Percentiles rank a stretch among this genome's conserved stretches.
These are phyloP conservation scores for Chaetomium sp. DNA, from an alignment of 2,329 filamentous ascomycete genomes.

Conservation along the genomic window DNA sequence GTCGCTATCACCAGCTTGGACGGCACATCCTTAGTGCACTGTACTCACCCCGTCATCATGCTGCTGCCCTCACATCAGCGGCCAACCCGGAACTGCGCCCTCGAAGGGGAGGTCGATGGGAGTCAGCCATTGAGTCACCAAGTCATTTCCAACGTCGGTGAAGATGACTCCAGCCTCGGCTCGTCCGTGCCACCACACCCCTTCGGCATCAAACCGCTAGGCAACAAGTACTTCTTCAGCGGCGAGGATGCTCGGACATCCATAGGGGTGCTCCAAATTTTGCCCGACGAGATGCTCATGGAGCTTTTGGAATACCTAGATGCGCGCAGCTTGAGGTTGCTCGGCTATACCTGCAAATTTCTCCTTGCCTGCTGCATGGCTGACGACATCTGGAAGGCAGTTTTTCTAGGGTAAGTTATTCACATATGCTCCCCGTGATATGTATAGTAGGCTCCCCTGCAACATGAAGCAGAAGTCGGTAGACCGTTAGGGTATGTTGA, in stretches of 20 bases:
- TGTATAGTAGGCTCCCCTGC: background rate
- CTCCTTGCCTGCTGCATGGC: conserved; percentile 81
- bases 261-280: conserved; percentile 64
- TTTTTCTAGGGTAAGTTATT: conserved; percentile 78
- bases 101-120: conserved; percentile 23
- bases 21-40: background rate
- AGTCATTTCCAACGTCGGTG: conserved; percentile 13
- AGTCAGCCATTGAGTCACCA: conserved; percentile 24
- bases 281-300: conserved; percentile 82
- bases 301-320: conserved; percentile 77
- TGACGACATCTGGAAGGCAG: conserved; percentile 85
- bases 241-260: conserved; percentile 66
- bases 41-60: conserved; percentile 16
- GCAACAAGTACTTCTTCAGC: conserved; percentile 74
- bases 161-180: conserved; percentile 30
- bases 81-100: conserved; percentile 12
- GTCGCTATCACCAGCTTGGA: background rate
- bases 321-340: conserved; percentile 57
- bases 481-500: conserved; percentile 7
- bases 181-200: conserved; percentile 74
- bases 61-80: conserved; percentile 28
- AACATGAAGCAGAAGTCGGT: background rate
- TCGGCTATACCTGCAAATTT: conserved; percentile 81
- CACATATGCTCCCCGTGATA: conserved; percentile 10
- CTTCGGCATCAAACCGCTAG: conserved; percentile 80